Percentiles rank a stretch among this genome's conserved stretches.
Conservation (phyloP, 805 yeast species). For the Sugiyamaella boreocaroliniensis region DNA sequence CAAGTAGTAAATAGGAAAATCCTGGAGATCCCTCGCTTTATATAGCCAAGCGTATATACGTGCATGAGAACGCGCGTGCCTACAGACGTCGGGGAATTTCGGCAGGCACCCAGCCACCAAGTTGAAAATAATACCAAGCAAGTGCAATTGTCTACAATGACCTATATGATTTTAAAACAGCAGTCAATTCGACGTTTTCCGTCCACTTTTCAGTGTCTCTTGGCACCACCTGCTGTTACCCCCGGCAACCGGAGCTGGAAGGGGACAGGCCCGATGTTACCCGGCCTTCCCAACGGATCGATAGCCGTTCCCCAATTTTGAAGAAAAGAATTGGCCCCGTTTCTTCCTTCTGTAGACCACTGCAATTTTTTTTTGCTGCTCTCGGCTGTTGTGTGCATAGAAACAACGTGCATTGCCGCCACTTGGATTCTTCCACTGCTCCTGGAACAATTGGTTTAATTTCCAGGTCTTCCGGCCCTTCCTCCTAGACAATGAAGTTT, state of each 20-base stretch:
- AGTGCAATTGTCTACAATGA: no score
- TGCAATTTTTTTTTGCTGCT: neutral
- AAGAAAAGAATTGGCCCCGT: neutral
- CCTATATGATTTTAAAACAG: no score
- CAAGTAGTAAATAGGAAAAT: neutral
- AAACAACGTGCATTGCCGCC: neutral
- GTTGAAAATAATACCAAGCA: no score
- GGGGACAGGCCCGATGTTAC: neutral
- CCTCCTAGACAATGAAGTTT: slow-evolving; percentile 7
- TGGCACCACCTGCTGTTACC: no score
- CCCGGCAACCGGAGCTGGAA: neutral
- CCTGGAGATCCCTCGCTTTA: neutral
- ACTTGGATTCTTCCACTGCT: neutral
- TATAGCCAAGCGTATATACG: neutral
- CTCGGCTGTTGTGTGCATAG: neutral
- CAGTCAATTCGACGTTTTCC: no score
- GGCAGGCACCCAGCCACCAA: neutral
- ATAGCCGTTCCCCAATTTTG: neutral
- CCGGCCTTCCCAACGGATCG: neutral
- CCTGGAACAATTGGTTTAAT: neutral
- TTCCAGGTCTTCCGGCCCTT: neutral
- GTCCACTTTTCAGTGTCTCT: no score
- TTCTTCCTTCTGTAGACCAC: neutral
- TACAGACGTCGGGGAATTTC: neutral
- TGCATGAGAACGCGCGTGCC: neutral